Base-by-base conservation (phyloP, 2,329 filamentous ascomycete species). In the Didymella lethalis region DNA sequence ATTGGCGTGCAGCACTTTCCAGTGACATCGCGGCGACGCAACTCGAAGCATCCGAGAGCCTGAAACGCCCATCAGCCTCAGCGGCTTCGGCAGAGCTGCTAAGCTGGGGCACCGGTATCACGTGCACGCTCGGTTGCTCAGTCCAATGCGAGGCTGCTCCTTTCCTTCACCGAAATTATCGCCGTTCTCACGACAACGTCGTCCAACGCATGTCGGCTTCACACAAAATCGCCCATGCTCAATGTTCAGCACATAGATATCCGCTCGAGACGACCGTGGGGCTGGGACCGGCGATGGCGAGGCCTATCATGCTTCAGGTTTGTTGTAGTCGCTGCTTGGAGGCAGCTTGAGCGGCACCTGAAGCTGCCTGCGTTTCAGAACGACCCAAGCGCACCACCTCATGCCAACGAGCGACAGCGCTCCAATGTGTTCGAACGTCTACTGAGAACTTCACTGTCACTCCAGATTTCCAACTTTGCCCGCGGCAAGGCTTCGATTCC, bases 261-360 rank as follows among this genome's bases (percentile, higher is more conserved):
- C 41, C 44, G 16, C 25, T 66, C 73, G 74, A 76, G 70, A 76
- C 73, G 60, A 38, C 66, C 60, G 70, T 67, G 63, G 64, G 64
- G 59, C 64, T 59, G 59, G 57, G 47, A 63, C 51, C 48, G 34
- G 61, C 56, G 54, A 59, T 56, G 71, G 65, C 74, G 73, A 75
- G 65, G 72, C 73, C 66, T 68, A 57, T 64, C 47, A 68, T 71
- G 75, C 74, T 71, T 77, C 75, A 77, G 66, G 60, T 76, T 69
- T 71, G 72, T 75, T 65, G 67, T 71, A 71, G 65, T 71, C 66
- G 63, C 59, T 70, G 63, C 70, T 70, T 66, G 60, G 65, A 70
- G 63, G 63, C 61, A 69, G 63, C 70, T 70, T 66, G 60, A 74
- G 69, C 69, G 72, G 70, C 66, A 73, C 64, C 62, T 76, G 73